Evolutionary conservation across 805 yeast species (phyloP), one percentile per base, ranked within the genome.

Genomic region (Crinitomyces ghanaensis): DNA sequence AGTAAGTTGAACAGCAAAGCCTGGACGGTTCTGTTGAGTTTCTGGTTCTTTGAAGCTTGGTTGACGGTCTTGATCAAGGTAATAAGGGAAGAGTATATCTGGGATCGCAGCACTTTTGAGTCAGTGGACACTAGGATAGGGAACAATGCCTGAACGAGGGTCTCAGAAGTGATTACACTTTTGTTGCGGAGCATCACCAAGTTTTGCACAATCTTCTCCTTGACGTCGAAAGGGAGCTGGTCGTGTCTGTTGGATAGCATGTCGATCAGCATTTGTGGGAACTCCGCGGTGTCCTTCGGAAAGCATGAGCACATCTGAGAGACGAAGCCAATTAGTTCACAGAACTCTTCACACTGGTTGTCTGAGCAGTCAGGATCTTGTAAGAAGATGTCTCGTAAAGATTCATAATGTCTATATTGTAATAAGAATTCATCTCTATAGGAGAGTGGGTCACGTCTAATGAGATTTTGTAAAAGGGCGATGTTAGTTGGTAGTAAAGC

Each of bases 401-500:
- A 81, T 53, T 79, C 85, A 57, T 91, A 91, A 56, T 91, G 97
- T 33, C 91, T 72, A 53, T 78, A 84, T 54, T 91, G 98, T 48
- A 85, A 91, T 25, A 79, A 56, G 56, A 91, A 91, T 57, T 91
- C 99, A 57, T 91, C 98, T 39, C 74, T 74, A 54, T 91, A 91
- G 0, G 97, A 86, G 50, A 72, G 80, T 2, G 98, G 96, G 55
- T 91, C 98, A 48, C 96, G 69, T 46, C 86, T 78, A 6, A 91
- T 93, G 43, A 91, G 66, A 56, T 91, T 91, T 60, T 91, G 98
- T 39, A 91, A 61, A 41, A 88, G 63, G 24, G 93, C 86, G 52
- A 91, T 80, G 58, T 91, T 91, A 13, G 85, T 81, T 7, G 97
- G 97, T 53, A 88, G 64, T 37, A 86, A 69, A 29, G 96, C 95